These are phyloP conservation scores for Neodidymelliopsis sp. DNA, from an alignment of 2,329 filamentous ascomycete genomes.

Conservation along the genomic window DNA sequence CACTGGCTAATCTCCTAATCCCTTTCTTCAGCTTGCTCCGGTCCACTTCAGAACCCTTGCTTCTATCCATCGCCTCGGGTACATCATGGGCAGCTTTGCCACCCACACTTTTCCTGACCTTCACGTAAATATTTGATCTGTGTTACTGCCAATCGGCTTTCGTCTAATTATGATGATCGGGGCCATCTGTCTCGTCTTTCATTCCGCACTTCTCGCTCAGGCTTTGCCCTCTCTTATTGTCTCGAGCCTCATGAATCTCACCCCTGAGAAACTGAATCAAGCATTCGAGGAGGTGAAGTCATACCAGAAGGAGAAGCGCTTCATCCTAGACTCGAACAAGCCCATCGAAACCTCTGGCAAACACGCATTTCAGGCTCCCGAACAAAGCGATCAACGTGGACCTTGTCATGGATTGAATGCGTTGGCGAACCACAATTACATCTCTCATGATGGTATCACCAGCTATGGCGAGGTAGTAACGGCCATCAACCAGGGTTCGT, in stretches of 20 bases:
- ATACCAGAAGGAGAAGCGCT: constrained; percentile 20
- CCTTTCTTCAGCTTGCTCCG: neutral
- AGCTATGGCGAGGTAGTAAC: constrained; percentile 53
- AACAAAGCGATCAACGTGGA: constrained; percentile 51
- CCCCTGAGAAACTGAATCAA: constrained; percentile 18
- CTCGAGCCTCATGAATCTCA: constrained; percentile 12
- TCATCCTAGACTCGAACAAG: constrained; percentile 31
- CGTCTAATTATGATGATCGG: constrained; percentile 24
- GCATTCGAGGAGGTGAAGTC: constrained; percentile 22
- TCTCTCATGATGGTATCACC: constrained; percentile 46
- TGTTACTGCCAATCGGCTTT: no score
- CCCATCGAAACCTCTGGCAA: constrained; percentile 34
- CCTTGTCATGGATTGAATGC: constrained; percentile 53
- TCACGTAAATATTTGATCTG: no score
- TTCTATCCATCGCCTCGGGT: no score
- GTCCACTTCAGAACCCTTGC: no score
- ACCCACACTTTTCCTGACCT: no score
- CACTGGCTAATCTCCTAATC: neutral
- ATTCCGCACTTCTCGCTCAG: constrained; percentile 13
- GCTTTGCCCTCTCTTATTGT: constrained; percentile 24
- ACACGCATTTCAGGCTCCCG: constrained; percentile 46
- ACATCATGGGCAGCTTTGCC: no score
- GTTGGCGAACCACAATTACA: constrained; percentile 50
- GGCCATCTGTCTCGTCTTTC: constrained; percentile 18
- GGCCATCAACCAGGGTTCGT: constrained; percentile 52